Percentiles rank a stretch among this genome's conserved stretches.
Conservation (phyloP, 2,329 filamentous ascomycete genomes). For the Colletotrichum sp. region DNA sequence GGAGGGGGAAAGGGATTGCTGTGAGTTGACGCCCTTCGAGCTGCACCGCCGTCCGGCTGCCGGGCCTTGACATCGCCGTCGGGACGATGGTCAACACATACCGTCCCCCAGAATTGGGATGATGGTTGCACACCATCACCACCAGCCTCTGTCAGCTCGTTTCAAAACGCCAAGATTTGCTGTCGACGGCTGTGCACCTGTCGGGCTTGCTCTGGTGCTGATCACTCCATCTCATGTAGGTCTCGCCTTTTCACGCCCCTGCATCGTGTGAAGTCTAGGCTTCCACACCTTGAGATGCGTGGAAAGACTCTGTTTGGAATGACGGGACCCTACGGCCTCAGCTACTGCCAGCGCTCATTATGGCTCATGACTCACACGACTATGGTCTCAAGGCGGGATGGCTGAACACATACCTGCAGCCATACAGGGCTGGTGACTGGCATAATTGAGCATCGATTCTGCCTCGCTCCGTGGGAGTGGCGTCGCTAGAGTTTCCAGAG, state of each 20-base stretch:
- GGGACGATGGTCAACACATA: not conserved
- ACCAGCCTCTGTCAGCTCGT: not conserved
- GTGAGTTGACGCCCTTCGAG: not conserved
- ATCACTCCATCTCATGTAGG: not conserved
- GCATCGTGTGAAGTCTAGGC: not conserved
- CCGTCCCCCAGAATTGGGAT: not conserved
- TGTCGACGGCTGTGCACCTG: not conserved
- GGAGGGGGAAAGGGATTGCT: not conserved
- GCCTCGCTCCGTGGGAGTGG: not conserved
- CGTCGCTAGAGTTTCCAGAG: not conserved
- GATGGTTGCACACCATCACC: not conserved
- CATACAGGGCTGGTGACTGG: not conserved
- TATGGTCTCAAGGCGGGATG: not conserved
- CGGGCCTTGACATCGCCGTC: not conserved
- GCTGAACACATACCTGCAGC: not conserved
- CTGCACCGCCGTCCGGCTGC: not conserved
- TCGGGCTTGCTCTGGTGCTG: not conserved
- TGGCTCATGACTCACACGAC: not conserved
- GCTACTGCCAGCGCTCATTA: not conserved
- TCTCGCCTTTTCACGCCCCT: not conserved
- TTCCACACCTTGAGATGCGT: not conserved
- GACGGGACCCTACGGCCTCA: not conserved
- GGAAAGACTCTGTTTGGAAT: not conserved
- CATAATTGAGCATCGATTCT: not conserved
- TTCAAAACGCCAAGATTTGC: not conserved